Percentiles rank a stretch among this genome's conserved stretches.
These are phyloP conservation scores for Dictyostelium brefeldianum DNA, from an alignment of 78 protist species.

Conservation along the genomic window DNA sequence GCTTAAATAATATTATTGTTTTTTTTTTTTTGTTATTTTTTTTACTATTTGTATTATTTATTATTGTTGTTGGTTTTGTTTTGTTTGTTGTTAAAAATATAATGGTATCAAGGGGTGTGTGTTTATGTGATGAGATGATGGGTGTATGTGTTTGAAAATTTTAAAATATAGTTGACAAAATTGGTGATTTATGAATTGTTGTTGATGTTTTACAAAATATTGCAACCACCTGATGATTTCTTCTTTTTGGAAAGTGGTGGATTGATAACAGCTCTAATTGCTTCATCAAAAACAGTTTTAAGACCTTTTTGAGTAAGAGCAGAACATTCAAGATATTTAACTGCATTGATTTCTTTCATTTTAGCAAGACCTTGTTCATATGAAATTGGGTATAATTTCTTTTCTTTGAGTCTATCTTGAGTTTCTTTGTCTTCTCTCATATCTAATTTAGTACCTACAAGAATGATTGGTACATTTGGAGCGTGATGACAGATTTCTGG, in stretches of 20 bases:
- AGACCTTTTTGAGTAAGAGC: constrained; percentile 94
- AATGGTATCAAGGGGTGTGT: too few species aligned
- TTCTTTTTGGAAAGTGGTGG: constrained; percentile 86
- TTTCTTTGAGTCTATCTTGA: constrained; percentile 57
- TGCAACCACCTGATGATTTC: constrained; percentile 48
- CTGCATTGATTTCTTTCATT: constrained; percentile 84
- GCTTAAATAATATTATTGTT: too few species aligned
- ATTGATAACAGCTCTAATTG: constrained; percentile 87
- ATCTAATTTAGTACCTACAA: constrained; percentile 91
- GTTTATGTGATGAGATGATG: too few species aligned
- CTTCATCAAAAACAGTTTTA: constrained; percentile 90
- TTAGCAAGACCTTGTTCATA: constrained; percentile 72
- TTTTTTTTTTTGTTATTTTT: too few species aligned
- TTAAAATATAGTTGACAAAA: too few species aligned
- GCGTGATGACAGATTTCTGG: constrained; percentile 92
- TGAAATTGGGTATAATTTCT: constrained; percentile 72
- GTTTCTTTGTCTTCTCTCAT: constrained; percentile 72
- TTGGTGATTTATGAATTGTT: too few species aligned
- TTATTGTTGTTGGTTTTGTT: too few species aligned
- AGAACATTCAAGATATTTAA: constrained; percentile 94
- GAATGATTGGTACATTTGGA: constrained; percentile 88
- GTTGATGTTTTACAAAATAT: constrained; percentile 52
- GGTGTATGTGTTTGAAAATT: too few species aligned
- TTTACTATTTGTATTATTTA: too few species aligned
- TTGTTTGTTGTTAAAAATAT: too few species aligned